phyloP scores from a whole-genome alignment of 2,329 filamentous ascomycete genomes.

The Colletotrichum sp. region DNA sequence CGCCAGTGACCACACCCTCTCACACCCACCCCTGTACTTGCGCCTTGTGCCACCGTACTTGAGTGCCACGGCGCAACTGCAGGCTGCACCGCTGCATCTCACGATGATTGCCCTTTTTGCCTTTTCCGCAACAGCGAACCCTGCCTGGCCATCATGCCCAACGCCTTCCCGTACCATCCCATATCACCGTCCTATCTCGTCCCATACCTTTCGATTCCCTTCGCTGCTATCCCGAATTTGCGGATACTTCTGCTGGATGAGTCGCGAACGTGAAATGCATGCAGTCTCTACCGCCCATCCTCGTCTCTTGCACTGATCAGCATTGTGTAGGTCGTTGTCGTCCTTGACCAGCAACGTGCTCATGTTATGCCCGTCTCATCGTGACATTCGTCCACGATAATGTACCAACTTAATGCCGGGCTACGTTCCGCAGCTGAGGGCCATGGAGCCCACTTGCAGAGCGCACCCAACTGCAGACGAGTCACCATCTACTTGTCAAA shows the following conservation, averaged over 20 bases:
- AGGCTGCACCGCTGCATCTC: conserved; percentile 7
- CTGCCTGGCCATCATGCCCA: background rate
- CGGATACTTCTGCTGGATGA: background rate
- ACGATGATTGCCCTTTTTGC: background rate
- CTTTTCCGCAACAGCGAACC: background rate
- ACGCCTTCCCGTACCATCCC: background rate
- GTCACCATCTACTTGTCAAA: background rate
- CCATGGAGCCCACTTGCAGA: background rate
- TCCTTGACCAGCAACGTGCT: background rate
- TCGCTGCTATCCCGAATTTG: background rate
- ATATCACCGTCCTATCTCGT: background rate
- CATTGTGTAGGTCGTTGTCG: background rate
- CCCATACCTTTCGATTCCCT: background rate
- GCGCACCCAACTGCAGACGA: background rate
- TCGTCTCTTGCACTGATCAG: background rate
- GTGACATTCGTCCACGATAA: background rate
- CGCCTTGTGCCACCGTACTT: background rate
- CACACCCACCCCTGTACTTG: background rate
- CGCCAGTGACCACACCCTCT: background rate
- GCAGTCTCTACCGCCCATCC: background rate
- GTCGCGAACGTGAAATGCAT: background rate
- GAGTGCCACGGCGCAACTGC: background rate
- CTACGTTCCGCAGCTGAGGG: background rate
- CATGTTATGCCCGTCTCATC: background rate
- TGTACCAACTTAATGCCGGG: background rate